Percentiles rank a stretch among this genome's conserved stretches.
These are phyloP conservation scores for Talaromyces sp. DNA, from an alignment of 2,329 filamentous ascomycete species.

Conservation along the genomic window DNA sequence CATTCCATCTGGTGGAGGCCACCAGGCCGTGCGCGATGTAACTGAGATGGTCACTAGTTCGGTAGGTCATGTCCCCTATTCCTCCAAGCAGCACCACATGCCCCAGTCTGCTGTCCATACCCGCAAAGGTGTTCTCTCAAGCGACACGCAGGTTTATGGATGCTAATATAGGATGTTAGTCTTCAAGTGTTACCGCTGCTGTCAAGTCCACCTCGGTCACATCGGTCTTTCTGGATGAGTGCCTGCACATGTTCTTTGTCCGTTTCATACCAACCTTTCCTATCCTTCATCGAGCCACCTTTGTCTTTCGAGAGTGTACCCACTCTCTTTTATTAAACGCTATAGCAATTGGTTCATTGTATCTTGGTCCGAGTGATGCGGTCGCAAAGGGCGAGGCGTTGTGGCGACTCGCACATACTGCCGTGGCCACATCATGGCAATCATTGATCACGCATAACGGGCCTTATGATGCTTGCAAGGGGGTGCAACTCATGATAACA, in stretches of 20 bases:
- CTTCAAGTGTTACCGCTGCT: slow-evolving; percentile 48
- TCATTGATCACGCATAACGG: slow-evolving; percentile 47
- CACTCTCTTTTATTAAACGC: slow-evolving; percentile 49
- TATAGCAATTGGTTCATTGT: slow-evolving; percentile 51
- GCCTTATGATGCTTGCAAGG: slow-evolving; percentile 47
- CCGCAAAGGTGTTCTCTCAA: too few species aligned
- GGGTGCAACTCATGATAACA: slow-evolving; percentile 49
- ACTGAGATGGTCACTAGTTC: slow-evolving; percentile 49
- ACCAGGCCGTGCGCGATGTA: slow-evolving; percentile 50
- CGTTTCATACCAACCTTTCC: slow-evolving; percentile 52
- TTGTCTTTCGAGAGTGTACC: slow-evolving; percentile 49
- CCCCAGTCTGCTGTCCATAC: not conserved
- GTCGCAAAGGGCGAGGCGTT: slow-evolving; percentile 49
- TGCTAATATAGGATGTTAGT: slow-evolving; percentile 26
- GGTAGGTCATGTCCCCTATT: slow-evolving; percentile 31
- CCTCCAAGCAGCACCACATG: not conserved
- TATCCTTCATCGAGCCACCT: slow-evolving; percentile 49
- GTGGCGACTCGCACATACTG: slow-evolving; percentile 50
- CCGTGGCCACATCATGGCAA: slow-evolving; percentile 52
- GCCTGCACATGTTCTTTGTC: slow-evolving; percentile 52
- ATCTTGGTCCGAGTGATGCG: slow-evolving; percentile 48
- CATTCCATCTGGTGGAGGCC: slow-evolving; percentile 46
- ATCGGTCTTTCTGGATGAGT: slow-evolving; percentile 51
- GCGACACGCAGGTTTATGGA: too few species aligned
- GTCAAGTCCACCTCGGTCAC: slow-evolving; percentile 48